phyloP scores from a whole-genome alignment of 1,139 yeast species.

The Yamadazyma taylorii region DNA sequence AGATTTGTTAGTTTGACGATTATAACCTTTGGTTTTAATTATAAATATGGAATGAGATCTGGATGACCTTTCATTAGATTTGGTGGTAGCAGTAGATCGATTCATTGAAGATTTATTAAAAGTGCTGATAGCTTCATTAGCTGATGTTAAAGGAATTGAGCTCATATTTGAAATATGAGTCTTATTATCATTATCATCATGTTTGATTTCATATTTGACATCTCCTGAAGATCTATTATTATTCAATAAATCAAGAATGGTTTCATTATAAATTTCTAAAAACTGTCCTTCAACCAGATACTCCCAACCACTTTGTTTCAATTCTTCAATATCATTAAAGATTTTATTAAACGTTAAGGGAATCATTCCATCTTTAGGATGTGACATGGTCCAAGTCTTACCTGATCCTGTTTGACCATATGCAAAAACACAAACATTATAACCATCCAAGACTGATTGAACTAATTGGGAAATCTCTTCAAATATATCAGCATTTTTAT shows the following conservation, averaged over 20 bases:
- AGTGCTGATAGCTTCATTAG: constrained; percentile 50
- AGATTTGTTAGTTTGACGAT: constrained; percentile 47
- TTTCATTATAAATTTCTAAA: constrained; percentile 87
- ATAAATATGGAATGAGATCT: constrained; percentile 72
- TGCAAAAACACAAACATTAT: constrained; percentile 90
- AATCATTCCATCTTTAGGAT: constrained; percentile 72
- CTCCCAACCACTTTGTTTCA: constrained; percentile 62
- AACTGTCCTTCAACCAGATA: constrained; percentile 73
- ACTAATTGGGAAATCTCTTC: constrained; percentile 84
- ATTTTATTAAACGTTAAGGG: constrained; percentile 76
- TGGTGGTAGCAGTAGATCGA: constrained; percentile 81
- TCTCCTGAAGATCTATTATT: constrained; percentile 14
- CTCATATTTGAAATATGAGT: constrained; percentile 66
- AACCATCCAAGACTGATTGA: constrained; percentile 89
- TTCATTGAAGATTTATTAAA: constrained; percentile 57
- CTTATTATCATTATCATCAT: constrained; percentile 51
- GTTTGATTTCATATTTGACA: constrained; percentile 68
- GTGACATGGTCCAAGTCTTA: constrained; percentile 89
- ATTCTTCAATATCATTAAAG: constrained; percentile 54
- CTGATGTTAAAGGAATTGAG: constrained; percentile 45
- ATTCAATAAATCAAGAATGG: constrained; percentile 63
- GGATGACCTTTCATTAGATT: constrained; percentile 75
- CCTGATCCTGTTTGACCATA: constrained; percentile 99
- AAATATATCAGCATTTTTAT: constrained; percentile 64
- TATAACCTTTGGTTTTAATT: constrained; percentile 57